Evolutionary conservation across 176 grass and related monocot genomes (phyloP), one percentile per base, ranked within the genome.

Genomic region (Themeda triandra): DNA sequence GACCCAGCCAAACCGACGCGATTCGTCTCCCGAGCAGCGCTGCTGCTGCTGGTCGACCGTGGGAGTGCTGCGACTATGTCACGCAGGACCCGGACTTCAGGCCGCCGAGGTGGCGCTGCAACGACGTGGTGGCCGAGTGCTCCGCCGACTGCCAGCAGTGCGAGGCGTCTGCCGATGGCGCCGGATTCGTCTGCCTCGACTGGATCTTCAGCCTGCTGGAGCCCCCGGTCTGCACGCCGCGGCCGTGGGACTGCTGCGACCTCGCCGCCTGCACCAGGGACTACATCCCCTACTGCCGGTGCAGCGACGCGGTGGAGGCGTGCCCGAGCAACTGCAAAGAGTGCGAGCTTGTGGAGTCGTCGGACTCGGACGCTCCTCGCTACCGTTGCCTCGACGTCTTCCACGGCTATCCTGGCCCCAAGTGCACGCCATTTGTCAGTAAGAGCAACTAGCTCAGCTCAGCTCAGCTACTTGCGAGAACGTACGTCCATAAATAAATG

Each of bases 211-310:
- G 69, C n/a, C 6, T 45, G n/a, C 0, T 72, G 6, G 39, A 72
- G 40, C 69, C 69, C 0, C 69, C 69, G 13, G 69, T 72, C 0
- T 72, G 69, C 69, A 72, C 69, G 24, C 40, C 69, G 40, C 8
- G 69, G 69, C 69, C 69, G 24, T 72, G 69, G 69, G 69, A 45
- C 24, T 72, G 69, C n/a, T 72, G 69, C 40, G 69, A 45, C 69
- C 0, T 0, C n/a, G 69, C 69, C 69, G 0, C 15, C n/a, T 72
- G 69, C 69, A 72, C 69, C 6, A 72, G 69, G 69, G 0, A 1
- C 2, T 45, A 45, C 39, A 8, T 45, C 40, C 69, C 69, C 3
- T 2, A 3, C n/a, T 45, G 69, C 69, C 3, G 3, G 2, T 72
- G 69, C 69, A 6, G 1, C 39, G 69, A 71, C 39, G 15, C 1